These are phyloP conservation scores for Yamadazyma paraphyllophila DNA, from an alignment of 805 yeast species.

Conservation along the genomic window DNA sequence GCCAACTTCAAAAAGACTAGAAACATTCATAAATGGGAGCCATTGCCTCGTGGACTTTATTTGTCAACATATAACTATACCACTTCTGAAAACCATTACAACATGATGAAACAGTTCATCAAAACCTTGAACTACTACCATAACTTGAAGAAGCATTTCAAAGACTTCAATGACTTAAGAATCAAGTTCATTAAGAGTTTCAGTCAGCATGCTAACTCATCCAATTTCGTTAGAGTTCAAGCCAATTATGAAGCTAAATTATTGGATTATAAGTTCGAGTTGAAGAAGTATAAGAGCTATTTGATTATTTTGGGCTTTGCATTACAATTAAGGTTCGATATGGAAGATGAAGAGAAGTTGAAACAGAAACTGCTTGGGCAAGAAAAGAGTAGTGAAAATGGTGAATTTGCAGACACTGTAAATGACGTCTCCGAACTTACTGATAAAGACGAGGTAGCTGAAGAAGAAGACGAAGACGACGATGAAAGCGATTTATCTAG, in stretches of 20 bases:
- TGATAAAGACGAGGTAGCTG: slow-evolving; percentile 1
- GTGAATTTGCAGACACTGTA: slow-evolving; percentile 5
- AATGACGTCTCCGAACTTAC: slow-evolving; percentile 4
- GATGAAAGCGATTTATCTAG: slow-evolving; percentile 31
- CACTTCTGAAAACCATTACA: slow-evolving; percentile 30
- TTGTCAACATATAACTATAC: slow-evolving; percentile 30
- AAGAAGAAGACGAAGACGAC: slow-evolving; percentile 11
- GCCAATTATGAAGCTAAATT: slow-evolving; percentile 41
- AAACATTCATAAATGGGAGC: slow-evolving; percentile 44
- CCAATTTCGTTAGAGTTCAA: slow-evolving; percentile 36
- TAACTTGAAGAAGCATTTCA: slow-evolving; percentile 33
- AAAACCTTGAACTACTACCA: slow-evolving; percentile 42
- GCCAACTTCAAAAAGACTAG: slow-evolving; percentile 31
- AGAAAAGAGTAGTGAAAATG: slow-evolving; percentile 4
- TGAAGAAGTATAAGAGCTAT: slow-evolving; percentile 45
- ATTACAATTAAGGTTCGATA: slow-evolving; percentile 43
- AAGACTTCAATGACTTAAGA: slow-evolving; percentile 30
- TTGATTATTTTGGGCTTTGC: slow-evolving; percentile 47
- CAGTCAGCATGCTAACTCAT: slow-evolving; percentile 21
- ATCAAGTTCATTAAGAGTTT: slow-evolving; percentile 29
- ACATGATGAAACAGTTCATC: slow-evolving; percentile 44
- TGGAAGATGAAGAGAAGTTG: slow-evolving; percentile 32
- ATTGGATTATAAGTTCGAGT: slow-evolving; percentile 44
- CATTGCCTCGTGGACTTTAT: slow-evolving; percentile 39
- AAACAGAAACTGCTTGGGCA: background rate